Evolutionary conservation across 2,329 filamentous ascomycete genomes (phyloP), one percentile per base, ranked within the genome.

Genomic region (Pochonia chlamydosporia): DNA sequence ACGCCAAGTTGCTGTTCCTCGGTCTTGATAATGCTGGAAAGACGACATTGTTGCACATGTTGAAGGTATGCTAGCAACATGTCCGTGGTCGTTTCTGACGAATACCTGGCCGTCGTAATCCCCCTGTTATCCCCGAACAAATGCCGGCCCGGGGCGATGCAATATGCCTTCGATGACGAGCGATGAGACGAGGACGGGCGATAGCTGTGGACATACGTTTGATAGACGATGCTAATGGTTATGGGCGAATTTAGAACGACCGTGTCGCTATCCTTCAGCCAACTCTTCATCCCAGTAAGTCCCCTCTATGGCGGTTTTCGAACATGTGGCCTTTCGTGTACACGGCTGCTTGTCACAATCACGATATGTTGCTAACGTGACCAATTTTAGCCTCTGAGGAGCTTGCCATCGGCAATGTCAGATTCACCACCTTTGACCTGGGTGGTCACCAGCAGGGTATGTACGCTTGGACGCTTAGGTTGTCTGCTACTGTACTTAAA

Each of bases 11-110:
- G 50, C 81, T 95, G 49, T 95, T 96, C 74, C 82, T 96, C 54
- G 90, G 90, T 59, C 84, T 96, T 53, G 90, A 95, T 69, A 95
- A 95, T 74, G 90, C 90, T 44, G 90, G 90, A 71, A 95, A 96
- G 79, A 96, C 90, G 46, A 95, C 90, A 39, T 76, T 96, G 59
- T 75, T 96, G 64, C 90, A 96, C 72, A 95, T 96, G 90, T 72
- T 96, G 71, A 96, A 96, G 87, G 87, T 90, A 69, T 61, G 79
- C 24, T 36, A 23, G 14, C n/a, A n/a, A n/a, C n/a, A n/a, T n/a
- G n/a, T n/a, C n/a, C n/a, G n/a, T n/a, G n/a, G n/a, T n/a, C n/a
- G n/a, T n/a, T n/a, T n/a, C n/a, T n/a, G n/a, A n/a, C n/a, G 14
- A n/a, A 18, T 35, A 16, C 31, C 9, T 16, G n/a, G 42, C 35